Evolutionary conservation across 352 stramenopile genomes (phyloP).

Genomic region (Phytopythium chamaehyphon): DNA sequence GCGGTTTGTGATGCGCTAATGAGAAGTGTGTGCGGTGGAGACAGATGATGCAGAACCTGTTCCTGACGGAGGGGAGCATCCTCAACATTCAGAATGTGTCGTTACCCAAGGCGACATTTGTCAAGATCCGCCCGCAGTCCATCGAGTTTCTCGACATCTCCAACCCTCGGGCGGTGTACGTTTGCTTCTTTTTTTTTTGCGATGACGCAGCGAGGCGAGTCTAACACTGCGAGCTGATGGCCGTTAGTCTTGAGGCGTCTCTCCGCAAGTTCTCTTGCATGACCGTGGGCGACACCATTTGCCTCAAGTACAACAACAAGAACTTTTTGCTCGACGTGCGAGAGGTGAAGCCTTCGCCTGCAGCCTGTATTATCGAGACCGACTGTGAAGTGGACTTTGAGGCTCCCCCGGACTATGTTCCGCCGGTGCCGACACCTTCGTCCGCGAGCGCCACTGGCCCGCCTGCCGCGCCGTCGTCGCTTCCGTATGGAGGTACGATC

Average conservation of each 20-base stretch:
- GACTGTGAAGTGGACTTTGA: conserved; percentile 99
- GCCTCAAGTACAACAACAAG: conserved; percentile 98
- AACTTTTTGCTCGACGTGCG: conserved; percentile 98
- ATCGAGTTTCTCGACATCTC: conserved; percentile 99
- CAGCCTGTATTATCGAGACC: conserved; percentile 99
- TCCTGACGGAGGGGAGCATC: conserved; percentile 92
- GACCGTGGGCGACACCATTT: conserved; percentile 98
- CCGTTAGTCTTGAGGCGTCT: conserved; percentile 62
- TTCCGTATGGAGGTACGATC: conserved; percentile 60
- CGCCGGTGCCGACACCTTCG: conserved; percentile 25
- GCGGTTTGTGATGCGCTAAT: not conserved
- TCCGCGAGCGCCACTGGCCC: conserved; percentile 11
- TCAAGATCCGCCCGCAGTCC: conserved; percentile 98
- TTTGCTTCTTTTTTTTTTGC: too few relatives aligned
- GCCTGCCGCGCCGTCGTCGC: conserved; percentile 31
- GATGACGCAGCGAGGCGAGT: too few relatives aligned
- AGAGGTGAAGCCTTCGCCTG: conserved; percentile 94
- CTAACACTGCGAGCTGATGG: too few relatives aligned
- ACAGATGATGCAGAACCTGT: conserved; percentile 99
- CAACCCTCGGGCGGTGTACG: conserved; percentile 96
- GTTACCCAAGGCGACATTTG: conserved; percentile 96
- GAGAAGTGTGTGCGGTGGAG: not conserved
- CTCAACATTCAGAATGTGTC: conserved; percentile 96
- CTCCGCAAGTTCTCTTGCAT: conserved; percentile 95
- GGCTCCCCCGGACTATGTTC: conserved; percentile 86